A percentile compares a stretch with the other conserved stretches of the same genome.
Conservation (phyloP, 2,329 filamentous ascomycete genomes). For the Atkinsonella hypoxylon region DNA sequence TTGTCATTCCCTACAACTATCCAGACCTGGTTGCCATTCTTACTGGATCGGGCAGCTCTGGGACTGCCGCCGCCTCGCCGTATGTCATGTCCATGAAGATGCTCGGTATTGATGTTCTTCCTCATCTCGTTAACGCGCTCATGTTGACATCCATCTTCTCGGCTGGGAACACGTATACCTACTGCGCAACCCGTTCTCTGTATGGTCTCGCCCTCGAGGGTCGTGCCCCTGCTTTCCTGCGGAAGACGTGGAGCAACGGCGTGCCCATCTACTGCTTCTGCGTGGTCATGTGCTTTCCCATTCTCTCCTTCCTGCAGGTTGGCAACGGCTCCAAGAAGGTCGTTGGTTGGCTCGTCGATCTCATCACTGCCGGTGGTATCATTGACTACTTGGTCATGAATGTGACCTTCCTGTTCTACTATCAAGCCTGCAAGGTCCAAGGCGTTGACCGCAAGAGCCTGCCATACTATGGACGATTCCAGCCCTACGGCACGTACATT, state of each 20-base stretch:
- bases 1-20: slow-evolving; percentile 55
- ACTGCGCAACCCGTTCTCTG: slow-evolving; percentile 37
- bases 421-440: slow-evolving; percentile 41
- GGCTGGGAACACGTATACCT: slow-evolving; percentile 39
- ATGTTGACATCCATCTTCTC: slow-evolving; percentile 32
- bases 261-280: slow-evolving; percentile 48
- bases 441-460: slow-evolving; percentile 37
- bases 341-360: slow-evolving; percentile 41
- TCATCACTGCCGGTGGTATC: slow-evolving; percentile 45
- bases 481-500: slow-evolving; percentile 44
- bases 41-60: slow-evolving; percentile 22
- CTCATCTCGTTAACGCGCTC: slow-evolving; percentile 45
- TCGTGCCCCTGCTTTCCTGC: slow-evolving; percentile 38
- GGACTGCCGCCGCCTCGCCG: slow-evolving; percentile 44
- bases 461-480: slow-evolving; percentile 46
- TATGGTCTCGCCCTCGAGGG: slow-evolving; percentile 39
- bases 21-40: slow-evolving; percentile 38
- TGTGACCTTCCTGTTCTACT: slow-evolving; percentile 33
- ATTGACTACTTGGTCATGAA: slow-evolving; percentile 50
- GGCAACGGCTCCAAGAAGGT: slow-evolving; percentile 35
- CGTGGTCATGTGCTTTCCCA: slow-evolving; percentile 40
- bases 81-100: slow-evolving; percentile 52
- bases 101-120: slow-evolving; percentile 38
- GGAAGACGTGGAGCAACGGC: slow-evolving; percentile 46
- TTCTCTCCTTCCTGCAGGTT: slow-evolving; percentile 40